These are phyloP conservation scores for Mycena metata DNA, from an alignment of 768 basidiomycete species.

Conservation along the genomic window DNA sequence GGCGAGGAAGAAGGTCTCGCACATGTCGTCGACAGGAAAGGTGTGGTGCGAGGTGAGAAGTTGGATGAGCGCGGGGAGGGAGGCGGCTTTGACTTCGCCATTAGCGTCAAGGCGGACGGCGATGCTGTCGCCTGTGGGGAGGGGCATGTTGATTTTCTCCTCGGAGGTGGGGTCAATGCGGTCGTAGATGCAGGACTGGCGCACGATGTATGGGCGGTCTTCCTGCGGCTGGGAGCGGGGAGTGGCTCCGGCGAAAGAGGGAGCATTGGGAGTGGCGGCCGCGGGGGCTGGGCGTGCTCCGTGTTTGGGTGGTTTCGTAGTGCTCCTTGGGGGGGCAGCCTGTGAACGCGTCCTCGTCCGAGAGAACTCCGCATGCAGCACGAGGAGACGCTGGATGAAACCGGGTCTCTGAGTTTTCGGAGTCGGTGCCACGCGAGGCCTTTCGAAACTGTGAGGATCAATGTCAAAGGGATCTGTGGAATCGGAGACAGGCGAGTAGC, in stretches of 20 bases:
- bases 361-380: conserved; percentile 29
- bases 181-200: conserved; percentile 46
- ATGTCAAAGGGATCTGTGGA: background rate
- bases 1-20: conserved; percentile 73
- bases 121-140: conserved; percentile 41
- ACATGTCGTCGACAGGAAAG: conserved; percentile 57
- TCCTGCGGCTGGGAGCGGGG: conserved; percentile 24
- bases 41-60: conserved; percentile 60
- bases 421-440: background rate
- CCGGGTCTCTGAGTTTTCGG: conserved; percentile 21
- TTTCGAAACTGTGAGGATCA: background rate
- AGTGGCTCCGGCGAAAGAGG: conserved; percentile 18
- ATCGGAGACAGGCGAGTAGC: conserved; percentile 13
- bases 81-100: conserved; percentile 48
- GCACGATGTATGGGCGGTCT: conserved; percentile 40
- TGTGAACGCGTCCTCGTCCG: background rate
- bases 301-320: background rate
- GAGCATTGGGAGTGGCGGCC: conserved; percentile 12
- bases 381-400: conserved; percentile 38
- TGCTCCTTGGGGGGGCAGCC: background rate
- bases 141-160: conserved; percentile 45
- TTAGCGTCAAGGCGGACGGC: conserved; percentile 41
- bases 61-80: conserved; percentile 58
- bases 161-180: conserved; percentile 45
- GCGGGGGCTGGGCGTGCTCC: conserved; percentile 27